These are phyloP conservation scores for Echeveria elegans DNA, from an alignment of 164 flowering plant species.

Conservation along the genomic window DNA sequence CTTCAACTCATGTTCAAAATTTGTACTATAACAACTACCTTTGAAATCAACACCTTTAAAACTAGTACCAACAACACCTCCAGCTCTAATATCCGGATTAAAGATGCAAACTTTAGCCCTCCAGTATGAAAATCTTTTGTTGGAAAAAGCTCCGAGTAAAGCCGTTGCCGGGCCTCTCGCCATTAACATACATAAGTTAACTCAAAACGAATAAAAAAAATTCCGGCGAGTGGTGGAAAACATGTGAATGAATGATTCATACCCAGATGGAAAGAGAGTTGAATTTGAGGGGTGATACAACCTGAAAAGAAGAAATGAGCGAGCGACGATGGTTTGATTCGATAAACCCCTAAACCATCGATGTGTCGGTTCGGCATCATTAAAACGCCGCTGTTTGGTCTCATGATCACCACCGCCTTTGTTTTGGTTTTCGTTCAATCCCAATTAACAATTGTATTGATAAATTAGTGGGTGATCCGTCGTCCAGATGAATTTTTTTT, in stretches of 20 bases:
- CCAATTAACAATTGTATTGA: no score
- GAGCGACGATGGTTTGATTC: not conserved
- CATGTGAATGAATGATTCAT: not conserved
- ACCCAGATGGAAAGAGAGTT: not conserved
- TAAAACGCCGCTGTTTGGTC: not conserved
- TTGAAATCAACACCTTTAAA: slow-evolving; percentile 7
- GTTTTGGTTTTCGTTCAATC: not conserved
- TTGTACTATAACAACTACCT: not conserved
- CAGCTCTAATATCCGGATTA: slow-evolving; percentile 8
- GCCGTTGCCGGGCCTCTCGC: slow-evolving; percentile 32
- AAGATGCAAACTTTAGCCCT: slow-evolving; percentile 15
- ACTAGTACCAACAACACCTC: slow-evolving; percentile 4
- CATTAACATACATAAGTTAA: slow-evolving; percentile 19
- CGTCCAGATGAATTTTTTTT: no score
- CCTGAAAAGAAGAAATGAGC: not conserved
- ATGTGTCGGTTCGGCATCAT: not conserved
- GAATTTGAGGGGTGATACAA: not conserved
- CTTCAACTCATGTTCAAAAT: slow-evolving; percentile 13
- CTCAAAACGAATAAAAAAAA: not conserved
- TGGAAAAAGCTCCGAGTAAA: slow-evolving; percentile 28
- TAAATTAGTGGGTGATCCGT: no score
- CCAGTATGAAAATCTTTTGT: slow-evolving; percentile 12
- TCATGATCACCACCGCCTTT: not conserved
- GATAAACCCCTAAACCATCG: slow-evolving; percentile 5
- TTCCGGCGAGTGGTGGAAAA: not conserved